Conservation (phyloP, 345 rosid genomes). For the Citrus sp. region DNA sequence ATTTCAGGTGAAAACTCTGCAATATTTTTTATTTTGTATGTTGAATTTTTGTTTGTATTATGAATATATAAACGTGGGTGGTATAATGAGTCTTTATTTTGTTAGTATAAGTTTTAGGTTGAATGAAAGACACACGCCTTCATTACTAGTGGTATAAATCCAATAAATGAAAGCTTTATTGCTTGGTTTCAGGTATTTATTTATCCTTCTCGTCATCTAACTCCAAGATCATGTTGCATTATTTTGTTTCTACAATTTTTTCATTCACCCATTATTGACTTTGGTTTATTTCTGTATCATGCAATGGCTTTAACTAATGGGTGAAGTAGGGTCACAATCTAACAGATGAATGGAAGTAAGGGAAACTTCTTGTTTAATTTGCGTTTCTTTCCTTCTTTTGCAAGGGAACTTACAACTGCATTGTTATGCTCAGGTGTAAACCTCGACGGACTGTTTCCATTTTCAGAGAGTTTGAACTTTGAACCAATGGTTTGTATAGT, state of each 20-base stretch:
- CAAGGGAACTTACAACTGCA: constrained; percentile 26
- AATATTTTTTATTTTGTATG: constrained; percentile 29
- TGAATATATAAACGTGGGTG: constrained; percentile 24
- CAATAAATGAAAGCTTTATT: constrained; percentile 28
- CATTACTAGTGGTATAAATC: constrained; percentile 20
- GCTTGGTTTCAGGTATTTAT: not conserved
- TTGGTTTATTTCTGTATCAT: constrained; percentile 1
- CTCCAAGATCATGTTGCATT: not conserved
- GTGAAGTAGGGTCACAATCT: not conserved
- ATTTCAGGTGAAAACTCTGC: constrained; percentile 51
- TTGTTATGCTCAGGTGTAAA: constrained; percentile 43
- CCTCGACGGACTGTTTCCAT: constrained; percentile 24
- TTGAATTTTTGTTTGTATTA: constrained; percentile 37
- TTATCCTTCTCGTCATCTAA: not conserved
- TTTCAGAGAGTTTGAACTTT: constrained; percentile 25
- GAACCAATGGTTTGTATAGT: constrained; percentile 27
- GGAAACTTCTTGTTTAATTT: not conserved
- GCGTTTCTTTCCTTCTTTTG: constrained; percentile 5
- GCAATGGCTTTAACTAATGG: not conserved
- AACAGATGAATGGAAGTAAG: not conserved
- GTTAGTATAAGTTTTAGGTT: constrained; percentile 36
- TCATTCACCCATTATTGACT: not conserved
- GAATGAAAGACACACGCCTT: constrained; percentile 19
- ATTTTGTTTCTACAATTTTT: not conserved
- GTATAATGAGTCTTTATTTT: constrained; percentile 32